These are phyloP conservation scores for Tuber umbilicatum DNA, from an alignment of 495 filamentous ascomycete species.

Conservation along the genomic window DNA sequence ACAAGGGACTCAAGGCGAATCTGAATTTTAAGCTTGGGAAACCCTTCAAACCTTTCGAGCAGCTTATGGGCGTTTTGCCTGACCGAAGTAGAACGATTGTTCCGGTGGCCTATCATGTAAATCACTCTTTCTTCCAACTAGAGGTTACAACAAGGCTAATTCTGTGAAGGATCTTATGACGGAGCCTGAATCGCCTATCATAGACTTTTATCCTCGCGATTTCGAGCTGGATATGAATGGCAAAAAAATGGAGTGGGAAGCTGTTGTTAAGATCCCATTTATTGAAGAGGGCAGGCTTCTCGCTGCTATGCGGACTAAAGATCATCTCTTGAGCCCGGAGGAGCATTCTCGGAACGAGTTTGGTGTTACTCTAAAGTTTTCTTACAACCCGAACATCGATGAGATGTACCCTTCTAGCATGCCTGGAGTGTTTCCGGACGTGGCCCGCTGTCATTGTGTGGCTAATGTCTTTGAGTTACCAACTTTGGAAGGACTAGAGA, in stretches of 20 bases:
- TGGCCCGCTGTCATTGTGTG: conserved; percentile 79
- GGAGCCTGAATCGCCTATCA: conserved; percentile 81
- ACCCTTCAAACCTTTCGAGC: conserved; percentile 90
- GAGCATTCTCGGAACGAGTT: conserved; percentile 82
- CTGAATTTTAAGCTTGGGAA: conserved; percentile 88
- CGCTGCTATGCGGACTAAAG: conserved; percentile 74
- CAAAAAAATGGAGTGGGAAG: conserved; percentile 99
- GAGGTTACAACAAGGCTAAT: conserved; percentile 7
- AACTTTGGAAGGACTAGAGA: conserved; percentile 80
- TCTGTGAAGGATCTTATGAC: conserved; percentile 67
- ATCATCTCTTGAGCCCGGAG: conserved; percentile 63
- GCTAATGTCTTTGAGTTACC: conserved; percentile 95
- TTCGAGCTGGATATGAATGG: conserved; percentile 99
- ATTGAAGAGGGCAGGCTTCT: conserved; percentile 86
- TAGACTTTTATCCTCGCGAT: conserved; percentile 95
- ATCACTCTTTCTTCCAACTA: not conserved
- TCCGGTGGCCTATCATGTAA: conserved; percentile 66
- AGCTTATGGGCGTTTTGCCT: conserved; percentile 96
- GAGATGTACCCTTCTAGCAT: conserved; percentile 79
- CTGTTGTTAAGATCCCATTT: conserved; percentile 97
- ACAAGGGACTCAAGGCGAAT: conserved; percentile 76
- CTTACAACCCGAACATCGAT: conserved; percentile 67
- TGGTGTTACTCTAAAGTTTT: conserved; percentile 87
- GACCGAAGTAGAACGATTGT: conserved; percentile 97
- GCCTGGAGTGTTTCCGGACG: conserved; percentile 83